Conservation (phyloP, 2,329 filamentous ascomycete species). For the Alternaria metachromatica region DNA sequence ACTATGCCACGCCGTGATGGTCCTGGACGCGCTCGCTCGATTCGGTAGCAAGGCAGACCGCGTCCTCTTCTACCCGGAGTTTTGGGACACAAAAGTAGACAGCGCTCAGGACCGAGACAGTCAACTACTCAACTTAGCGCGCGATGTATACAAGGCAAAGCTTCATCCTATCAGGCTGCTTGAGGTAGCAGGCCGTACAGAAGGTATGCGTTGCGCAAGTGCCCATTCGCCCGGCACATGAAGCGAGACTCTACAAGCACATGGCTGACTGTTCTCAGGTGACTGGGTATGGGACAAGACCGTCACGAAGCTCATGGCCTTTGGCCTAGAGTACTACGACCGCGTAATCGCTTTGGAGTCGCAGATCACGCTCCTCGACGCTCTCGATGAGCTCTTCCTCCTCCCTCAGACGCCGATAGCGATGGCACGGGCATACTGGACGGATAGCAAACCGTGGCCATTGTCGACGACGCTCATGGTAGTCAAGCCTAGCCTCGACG, state of each 20-base stretch:
- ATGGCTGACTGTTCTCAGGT: slow-evolving; percentile 34
- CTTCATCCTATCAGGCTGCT: slow-evolving; percentile 56
- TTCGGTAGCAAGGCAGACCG: slow-evolving; percentile 55
- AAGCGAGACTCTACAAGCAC: slow-evolving; percentile 10
- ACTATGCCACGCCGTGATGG: slow-evolving; percentile 54
- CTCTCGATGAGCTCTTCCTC: slow-evolving; percentile 75
- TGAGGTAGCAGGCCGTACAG: slow-evolving; percentile 41
- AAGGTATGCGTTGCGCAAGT: slow-evolving; percentile 33
- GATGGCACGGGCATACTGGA: slow-evolving; percentile 77
- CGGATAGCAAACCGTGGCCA: slow-evolving; percentile 59
- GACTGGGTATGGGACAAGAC: slow-evolving; percentile 64
- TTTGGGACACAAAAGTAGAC: slow-evolving; percentile 45
- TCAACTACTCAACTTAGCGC: slow-evolving; percentile 58
- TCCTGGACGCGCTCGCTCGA: slow-evolving; percentile 53
- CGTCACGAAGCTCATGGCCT: slow-evolving; percentile 72
- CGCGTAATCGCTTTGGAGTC: slow-evolving; percentile 67
- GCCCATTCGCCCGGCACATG: slow-evolving; percentile 10
- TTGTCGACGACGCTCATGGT: slow-evolving; percentile 69
- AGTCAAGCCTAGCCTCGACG: slow-evolving; percentile 62
- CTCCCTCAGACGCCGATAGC: slow-evolving; percentile 67
- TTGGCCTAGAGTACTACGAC: slow-evolving; percentile 69
- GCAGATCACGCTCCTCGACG: slow-evolving; percentile 66
- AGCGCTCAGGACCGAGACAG: slow-evolving; percentile 47
- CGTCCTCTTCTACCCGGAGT: slow-evolving; percentile 54
- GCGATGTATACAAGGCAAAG: slow-evolving; percentile 58